A percentile compares a stretch with the other conserved stretches of the same genome.
These are phyloP conservation scores for Ustilago loliicola DNA, from an alignment of 1,284 basidiomycete species.

Conservation along the genomic window DNA sequence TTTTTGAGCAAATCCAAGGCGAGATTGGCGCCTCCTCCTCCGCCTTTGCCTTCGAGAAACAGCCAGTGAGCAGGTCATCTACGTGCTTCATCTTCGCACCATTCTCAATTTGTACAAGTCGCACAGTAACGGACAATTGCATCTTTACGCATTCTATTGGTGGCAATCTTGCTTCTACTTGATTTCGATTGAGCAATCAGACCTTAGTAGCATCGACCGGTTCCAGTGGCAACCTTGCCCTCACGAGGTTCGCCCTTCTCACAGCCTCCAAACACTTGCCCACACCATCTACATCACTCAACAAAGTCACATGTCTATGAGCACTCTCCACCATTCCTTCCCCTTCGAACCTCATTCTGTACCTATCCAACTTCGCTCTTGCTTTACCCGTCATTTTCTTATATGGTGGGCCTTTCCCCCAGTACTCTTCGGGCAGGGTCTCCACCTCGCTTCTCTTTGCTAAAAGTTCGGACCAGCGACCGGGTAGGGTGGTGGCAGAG, in stretches of 20 bases:
- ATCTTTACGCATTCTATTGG: not conserved
- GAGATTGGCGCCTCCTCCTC: constrained; percentile 35
- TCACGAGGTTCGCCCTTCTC: constrained; percentile 31
- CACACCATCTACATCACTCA: constrained; percentile 58
- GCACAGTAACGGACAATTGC: constrained; percentile 16
- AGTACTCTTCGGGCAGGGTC: constrained; percentile 7
- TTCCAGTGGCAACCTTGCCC: constrained; percentile 6
- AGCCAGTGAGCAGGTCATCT: constrained; percentile 11
- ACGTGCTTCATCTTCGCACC: not conserved
- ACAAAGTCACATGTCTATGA: constrained; percentile 62
- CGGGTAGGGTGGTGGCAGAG: constrained; percentile 61
- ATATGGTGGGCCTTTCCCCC: constrained; percentile 27
- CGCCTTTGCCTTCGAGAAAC: constrained; percentile 33
- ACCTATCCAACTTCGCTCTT: constrained; percentile 32
- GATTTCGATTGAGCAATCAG: not conserved
- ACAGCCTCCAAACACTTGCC: constrained; percentile 46
- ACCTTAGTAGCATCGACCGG: not conserved
- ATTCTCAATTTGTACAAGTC: not conserved
- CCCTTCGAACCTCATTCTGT: constrained; percentile 34
- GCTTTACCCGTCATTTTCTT: constrained; percentile 21
- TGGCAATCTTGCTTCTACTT: not conserved
- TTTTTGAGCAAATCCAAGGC: constrained; percentile 37
- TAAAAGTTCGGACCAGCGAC: constrained; percentile 43
- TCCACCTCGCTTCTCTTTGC: constrained; percentile 37
- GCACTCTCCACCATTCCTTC: constrained; percentile 59